Base-by-base conservation (phyloP, 225 moss, liverwort and hornwort genomes). In the Physcomitrium patens region DNA sequence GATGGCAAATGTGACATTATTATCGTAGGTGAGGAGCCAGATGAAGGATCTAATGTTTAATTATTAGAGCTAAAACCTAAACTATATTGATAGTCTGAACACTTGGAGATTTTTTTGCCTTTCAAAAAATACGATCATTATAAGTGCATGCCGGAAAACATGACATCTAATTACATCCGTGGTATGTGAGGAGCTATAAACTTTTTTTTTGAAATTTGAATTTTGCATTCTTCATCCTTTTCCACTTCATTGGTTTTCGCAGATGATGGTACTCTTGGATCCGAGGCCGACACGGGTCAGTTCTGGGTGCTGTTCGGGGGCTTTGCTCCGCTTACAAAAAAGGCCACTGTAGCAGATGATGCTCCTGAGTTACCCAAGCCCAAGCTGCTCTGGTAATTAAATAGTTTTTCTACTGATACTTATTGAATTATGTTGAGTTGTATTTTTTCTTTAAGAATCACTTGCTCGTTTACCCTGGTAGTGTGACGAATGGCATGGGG, bases 221-320 rank as follows among this genome's bases (percentile, higher is more conserved):
- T 67, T 67, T 7, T 63, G 20, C 7, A 9, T 28, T 23, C 65
- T 68, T 17, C 69, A 47, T 51, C 20, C 44, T 54, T 45, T 65
- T 71, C 1, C 52, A 23, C 17, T 63, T 67, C 72, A 52, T 76
- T 44, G 84, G 84, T 81, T 59, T 43, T 47, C 74, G 50, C 89
- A 93, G 93, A 93, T 84, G 91, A 91, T 77, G 93, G 93, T 22
- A 91, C 73, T 61, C 87, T 91, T 10, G 93, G 89, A 45, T 86
- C 87, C 69, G 89, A 89, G 84, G 82, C 86, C n/a, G 89, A 89
- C 74, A 83, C 91, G n/a, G 91, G 93, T 28, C 89, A 93, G 59
- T 91, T 93, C 60, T 93, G 91, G 93, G 83, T 70, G 20, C 66
- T 91, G 4, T 91, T 93, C 81, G 93, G 91, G 78, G 93, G 93